These are phyloP conservation scores for Fusarium equiseti DNA, from an alignment of 2,329 filamentous ascomycete genomes.

Conservation along the genomic window DNA sequence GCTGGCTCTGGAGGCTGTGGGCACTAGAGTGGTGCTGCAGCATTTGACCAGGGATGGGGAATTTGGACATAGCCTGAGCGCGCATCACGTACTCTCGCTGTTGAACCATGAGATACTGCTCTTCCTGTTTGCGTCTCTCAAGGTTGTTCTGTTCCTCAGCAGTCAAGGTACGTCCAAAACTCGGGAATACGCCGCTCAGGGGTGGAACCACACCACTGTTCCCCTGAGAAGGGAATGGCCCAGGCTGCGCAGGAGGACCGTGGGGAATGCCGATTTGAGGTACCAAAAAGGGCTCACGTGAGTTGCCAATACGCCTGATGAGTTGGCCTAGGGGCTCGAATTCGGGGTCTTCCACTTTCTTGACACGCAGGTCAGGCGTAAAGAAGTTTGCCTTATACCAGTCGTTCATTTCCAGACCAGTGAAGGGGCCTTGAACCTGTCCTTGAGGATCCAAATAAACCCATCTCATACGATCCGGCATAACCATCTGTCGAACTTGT, in stretches of 20 bases:
- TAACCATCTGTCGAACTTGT: slow-evolving; percentile 92
- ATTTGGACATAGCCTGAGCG: slow-evolving; percentile 82
- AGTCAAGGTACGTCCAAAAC: slow-evolving; percentile 94
- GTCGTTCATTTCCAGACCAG: slow-evolving; percentile 98
- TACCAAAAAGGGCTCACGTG: slow-evolving; percentile 95
- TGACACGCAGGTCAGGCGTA: slow-evolving; percentile 91
- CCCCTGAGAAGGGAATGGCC: slow-evolving; percentile 62
- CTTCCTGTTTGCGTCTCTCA: slow-evolving; percentile 96
- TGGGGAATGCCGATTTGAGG: slow-evolving; percentile 97
- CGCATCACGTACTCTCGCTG: slow-evolving; percentile 94
- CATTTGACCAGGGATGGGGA: slow-evolving; percentile 67
- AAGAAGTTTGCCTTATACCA: slow-evolving; percentile 99
- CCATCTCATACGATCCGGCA: slow-evolving; percentile 99
- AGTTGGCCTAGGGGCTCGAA: slow-evolving; percentile 96
- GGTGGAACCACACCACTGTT: slow-evolving; percentile 81
- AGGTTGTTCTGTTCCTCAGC: slow-evolving; percentile 98
- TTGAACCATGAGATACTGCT: slow-evolving; percentile 95
- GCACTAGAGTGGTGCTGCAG: slow-evolving; percentile 95
- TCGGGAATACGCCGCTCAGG: slow-evolving; percentile 92
- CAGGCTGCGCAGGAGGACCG: slow-evolving; percentile 72
- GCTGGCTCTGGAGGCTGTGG: slow-evolving; percentile 96
- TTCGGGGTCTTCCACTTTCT: slow-evolving; percentile 91
- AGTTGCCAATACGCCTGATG: slow-evolving; percentile 96
- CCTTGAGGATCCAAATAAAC: slow-evolving; percentile 96
- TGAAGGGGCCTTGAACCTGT: slow-evolving; percentile 92